Evolutionary conservation across 2,329 filamentous ascomycete genomes (phyloP).

Genomic region (Colletotrichum godetiae): DNA sequence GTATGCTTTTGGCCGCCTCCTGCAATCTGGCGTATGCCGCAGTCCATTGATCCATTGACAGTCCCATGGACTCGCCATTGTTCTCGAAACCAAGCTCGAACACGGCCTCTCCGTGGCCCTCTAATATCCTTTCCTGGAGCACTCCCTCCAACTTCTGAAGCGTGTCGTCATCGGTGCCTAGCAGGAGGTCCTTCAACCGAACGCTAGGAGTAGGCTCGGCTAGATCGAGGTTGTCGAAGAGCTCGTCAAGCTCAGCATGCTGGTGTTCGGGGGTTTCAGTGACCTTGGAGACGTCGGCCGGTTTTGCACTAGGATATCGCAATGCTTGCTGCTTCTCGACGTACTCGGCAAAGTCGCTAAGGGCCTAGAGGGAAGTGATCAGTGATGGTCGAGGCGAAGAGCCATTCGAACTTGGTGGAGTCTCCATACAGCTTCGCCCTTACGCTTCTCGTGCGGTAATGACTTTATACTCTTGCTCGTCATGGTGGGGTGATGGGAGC

Average conservation of each 20-base stretch:
- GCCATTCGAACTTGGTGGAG: neutral
- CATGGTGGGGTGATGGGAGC: constrained; percentile 53
- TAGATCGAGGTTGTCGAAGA: constrained; percentile 89
- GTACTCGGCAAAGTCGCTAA: constrained; percentile 97
- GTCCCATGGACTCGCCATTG: constrained; percentile 84
- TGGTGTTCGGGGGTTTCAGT: constrained; percentile 62
- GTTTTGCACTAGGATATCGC: constrained; percentile 65
- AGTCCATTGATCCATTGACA: constrained; percentile 81
- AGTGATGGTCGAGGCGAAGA: constrained; percentile 7
- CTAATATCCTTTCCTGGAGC: constrained; percentile 76
- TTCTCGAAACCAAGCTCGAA: constrained; percentile 95
- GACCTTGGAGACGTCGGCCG: constrained; percentile 42
- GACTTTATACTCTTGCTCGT: constrained; percentile 68
- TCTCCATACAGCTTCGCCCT: constrained; percentile 81
- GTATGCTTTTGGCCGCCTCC: constrained; percentile 71
- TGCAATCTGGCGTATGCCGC: constrained; percentile 74
- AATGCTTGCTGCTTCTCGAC: constrained; percentile 92
- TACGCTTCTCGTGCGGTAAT: constrained; percentile 81
- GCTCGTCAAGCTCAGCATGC: constrained; percentile 89
- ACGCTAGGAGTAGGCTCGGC: constrained; percentile 72
- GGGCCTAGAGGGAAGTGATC: constrained; percentile 61
- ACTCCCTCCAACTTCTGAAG: constrained; percentile 73
- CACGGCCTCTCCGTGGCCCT: constrained; percentile 89
- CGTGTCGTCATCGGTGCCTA: constrained; percentile 71
- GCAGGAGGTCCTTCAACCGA: constrained; percentile 80